phyloP scores from a whole-genome alignment of 345 rosid genomes.

The Camelina neglecta region DNA sequence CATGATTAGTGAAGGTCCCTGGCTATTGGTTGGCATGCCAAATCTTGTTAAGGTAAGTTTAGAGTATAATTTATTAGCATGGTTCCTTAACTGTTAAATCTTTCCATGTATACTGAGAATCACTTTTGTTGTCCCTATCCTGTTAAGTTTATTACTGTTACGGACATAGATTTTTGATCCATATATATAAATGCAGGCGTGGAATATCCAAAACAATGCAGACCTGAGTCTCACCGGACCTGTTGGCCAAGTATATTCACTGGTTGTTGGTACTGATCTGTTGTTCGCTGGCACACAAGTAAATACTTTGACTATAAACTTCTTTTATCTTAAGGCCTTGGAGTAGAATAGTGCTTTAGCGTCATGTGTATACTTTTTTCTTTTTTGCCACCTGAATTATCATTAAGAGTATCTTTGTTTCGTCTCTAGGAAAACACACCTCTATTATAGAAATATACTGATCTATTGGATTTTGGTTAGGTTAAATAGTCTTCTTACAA shows the following conservation, averaged over 20 bases:
- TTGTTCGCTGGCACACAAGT: conserved; percentile 95
- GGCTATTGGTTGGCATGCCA: conserved; percentile 91
- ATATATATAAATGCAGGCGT: conserved; percentile 56
- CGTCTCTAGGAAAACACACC: conserved; percentile 5
- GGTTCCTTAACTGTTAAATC: conserved; percentile 12
- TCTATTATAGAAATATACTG: neutral
- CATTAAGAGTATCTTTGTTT: conserved; percentile 8
- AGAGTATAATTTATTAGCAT: conserved; percentile 14
- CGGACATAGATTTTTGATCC: neutral
- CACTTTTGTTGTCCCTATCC: neutral
- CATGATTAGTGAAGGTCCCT: conserved; percentile 97
- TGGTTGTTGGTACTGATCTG: conserved; percentile 81
- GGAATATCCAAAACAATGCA: conserved; percentile 71
- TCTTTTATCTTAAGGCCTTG: neutral
- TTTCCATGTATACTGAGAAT: neutral
- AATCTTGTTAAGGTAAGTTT: conserved; percentile 79
- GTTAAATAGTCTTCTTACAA: conserved; percentile 13
- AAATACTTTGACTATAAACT: conserved; percentile 33
- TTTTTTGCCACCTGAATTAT: neutral
- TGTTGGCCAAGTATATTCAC: conserved; percentile 85
- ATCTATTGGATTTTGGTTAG: conserved; percentile 1
- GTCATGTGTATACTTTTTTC: neutral
- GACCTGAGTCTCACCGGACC: conserved; percentile 87
- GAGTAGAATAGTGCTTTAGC: conserved; percentile 15
- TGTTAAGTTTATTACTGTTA: conserved; percentile 14